A percentile compares a stretch with the other conserved stretches of the same genome.
Conservation (phyloP, 805 yeast species). For the Candida quercuum region DNA sequence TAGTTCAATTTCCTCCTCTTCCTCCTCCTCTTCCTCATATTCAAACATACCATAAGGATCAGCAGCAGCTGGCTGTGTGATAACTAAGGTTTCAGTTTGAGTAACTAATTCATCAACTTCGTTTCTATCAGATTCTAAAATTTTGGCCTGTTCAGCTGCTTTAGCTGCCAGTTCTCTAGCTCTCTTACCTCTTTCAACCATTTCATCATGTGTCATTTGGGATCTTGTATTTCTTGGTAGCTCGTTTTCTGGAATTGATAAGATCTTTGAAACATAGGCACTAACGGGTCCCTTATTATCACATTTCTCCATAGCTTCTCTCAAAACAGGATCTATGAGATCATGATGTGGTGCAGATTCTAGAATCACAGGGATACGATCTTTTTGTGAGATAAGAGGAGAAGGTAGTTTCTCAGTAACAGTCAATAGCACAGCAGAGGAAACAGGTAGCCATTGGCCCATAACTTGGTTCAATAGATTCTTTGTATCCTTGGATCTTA, state of each 20-base stretch:
- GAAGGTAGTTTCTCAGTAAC: constrained; percentile 85
- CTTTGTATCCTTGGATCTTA: constrained; percentile 72
- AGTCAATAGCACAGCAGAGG: constrained; percentile 77
- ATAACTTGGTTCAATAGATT: constrained; percentile 58
- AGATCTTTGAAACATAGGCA: constrained; percentile 85
- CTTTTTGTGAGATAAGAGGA: constrained; percentile 69
- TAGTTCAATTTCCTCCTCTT: constrained; percentile 35
- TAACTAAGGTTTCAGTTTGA: constrained; percentile 13
- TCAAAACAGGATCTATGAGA: constrained; percentile 42
- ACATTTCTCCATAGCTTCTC: constrained; percentile 58
- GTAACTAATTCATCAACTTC: constrained; percentile 20
- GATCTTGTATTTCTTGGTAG: constrained; percentile 52
- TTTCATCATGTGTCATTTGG: constrained; percentile 45
- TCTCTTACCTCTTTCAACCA: constrained; percentile 53
- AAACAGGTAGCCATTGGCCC: constrained; percentile 93
- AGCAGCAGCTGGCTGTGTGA: constrained; percentile 23
- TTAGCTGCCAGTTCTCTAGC: constrained; percentile 65
- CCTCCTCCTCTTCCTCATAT: constrained; percentile 49
- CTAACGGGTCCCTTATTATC: constrained; percentile 57
- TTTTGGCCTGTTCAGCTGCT: constrained; percentile 54
- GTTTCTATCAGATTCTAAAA: constrained; percentile 11
- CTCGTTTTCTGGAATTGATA: constrained; percentile 79
- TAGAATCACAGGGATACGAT: constrained; percentile 64
- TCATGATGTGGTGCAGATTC: constrained; percentile 49
- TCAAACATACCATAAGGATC: constrained; percentile 39